Evolutionary conservation across 202 grass and related monocot genomes (phyloP).

Genomic region (Carex arenaria): DNA sequence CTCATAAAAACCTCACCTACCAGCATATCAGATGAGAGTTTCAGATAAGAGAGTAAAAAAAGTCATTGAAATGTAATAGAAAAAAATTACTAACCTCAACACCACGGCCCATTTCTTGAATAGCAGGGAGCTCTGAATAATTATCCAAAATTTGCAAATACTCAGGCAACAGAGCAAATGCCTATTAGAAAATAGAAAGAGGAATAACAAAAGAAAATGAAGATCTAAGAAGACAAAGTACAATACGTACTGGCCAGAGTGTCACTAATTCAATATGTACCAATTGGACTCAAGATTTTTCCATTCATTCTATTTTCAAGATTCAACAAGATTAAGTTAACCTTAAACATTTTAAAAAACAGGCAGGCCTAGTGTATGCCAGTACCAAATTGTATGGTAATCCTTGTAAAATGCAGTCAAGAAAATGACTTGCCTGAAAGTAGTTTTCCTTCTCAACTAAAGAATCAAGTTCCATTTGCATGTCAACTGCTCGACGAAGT

Average conservation of each 20-base stretch:
- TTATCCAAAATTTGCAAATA: conserved; percentile 99
- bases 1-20: conserved; percentile 18
- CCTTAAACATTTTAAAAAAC: background rate
- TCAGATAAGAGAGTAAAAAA: conserved; percentile 6
- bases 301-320: background rate
- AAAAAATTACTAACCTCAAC: conserved; percentile 60
- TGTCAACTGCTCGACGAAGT: conserved; percentile 78
- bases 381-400: background rate
- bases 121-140: conserved; percentile 74
- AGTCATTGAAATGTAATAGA: background rate
- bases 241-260: background rate
- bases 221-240: background rate
- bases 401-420: conserved; percentile 21
- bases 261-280: background rate
- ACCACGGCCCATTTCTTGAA: conserved; percentile 85
- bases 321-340: background rate
- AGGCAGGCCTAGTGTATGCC: background rate
- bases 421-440: conserved; percentile 56
- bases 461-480: conserved; percentile 92
- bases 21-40: conserved; percentile 10
- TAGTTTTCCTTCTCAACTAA: conserved; percentile 87
- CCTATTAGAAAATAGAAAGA: conserved; percentile 51
- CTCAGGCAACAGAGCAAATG: conserved; percentile 91
- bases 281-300: background rate
- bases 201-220: conserved; percentile 33